Conservation (phyloP, 371 early-diverging fungal species). For the Phascolomyces articulosus region DNA sequence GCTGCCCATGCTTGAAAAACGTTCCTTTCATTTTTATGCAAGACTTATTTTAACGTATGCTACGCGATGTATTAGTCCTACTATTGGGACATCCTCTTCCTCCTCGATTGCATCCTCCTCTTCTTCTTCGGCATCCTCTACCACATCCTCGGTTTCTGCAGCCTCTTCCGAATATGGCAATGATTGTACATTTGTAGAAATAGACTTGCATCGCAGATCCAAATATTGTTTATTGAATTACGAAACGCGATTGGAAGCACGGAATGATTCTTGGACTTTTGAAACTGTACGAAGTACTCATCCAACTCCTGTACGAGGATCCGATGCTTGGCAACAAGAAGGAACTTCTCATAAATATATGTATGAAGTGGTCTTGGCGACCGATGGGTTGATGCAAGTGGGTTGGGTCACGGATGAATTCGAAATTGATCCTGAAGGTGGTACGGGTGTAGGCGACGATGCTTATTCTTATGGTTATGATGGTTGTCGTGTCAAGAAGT, state of each 20-base stretch:
- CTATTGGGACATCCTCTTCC: background rate
- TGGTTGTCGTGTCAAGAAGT: constrained; percentile 66
- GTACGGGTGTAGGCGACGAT: constrained; percentile 77
- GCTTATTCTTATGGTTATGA: constrained; percentile 72
- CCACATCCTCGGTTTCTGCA: background rate
- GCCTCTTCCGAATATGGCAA: background rate
- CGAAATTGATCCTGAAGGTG: constrained; percentile 68
- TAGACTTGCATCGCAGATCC: constrained; percentile 33
- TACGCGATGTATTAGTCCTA: constrained; percentile 19
- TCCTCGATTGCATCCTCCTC: background rate
- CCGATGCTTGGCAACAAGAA: background rate
- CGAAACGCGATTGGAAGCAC: constrained; percentile 32
- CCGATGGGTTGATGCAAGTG: constrained; percentile 71
- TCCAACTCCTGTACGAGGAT: constrained; percentile 23
- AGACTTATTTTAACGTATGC: constrained; percentile 36
- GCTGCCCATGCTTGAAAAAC: constrained; percentile 15
- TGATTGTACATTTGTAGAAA: constrained; percentile 28
- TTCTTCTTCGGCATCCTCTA: background rate
- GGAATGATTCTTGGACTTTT: constrained; percentile 72
- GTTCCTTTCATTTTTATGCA: constrained; percentile 36
- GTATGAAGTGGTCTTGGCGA: constrained; percentile 63
- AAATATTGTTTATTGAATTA: constrained; percentile 39
- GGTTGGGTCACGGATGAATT: constrained; percentile 68
- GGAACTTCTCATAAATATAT: constrained; percentile 44
- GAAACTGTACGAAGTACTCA: constrained; percentile 60